These are phyloP conservation scores for Biscogniauxia mediterranea DNA, from an alignment of 2,329 filamentous ascomycete species.

Conservation along the genomic window DNA sequence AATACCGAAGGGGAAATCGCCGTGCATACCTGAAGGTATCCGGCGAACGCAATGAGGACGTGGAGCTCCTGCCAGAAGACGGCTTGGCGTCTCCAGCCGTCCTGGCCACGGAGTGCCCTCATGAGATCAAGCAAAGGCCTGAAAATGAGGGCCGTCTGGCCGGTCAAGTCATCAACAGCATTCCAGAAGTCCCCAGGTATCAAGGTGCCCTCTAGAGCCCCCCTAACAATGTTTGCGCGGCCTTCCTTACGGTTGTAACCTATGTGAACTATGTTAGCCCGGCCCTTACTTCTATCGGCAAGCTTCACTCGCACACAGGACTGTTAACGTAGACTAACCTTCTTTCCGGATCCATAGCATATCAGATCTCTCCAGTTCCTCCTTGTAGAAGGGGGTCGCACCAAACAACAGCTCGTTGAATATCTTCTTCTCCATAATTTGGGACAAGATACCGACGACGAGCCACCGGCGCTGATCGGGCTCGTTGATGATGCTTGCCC, in stretches of 20 bases:
- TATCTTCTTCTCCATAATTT: slow-evolving; percentile 39
- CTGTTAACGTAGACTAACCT: slow-evolving; percentile 25
- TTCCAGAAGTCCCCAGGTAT: slow-evolving; percentile 38
- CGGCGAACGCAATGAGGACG: slow-evolving; percentile 28
- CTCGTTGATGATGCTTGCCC: slow-evolving; percentile 35
- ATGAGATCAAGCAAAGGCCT: slow-evolving; percentile 37
- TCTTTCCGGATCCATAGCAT: slow-evolving; percentile 30
- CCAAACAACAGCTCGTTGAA: slow-evolving; percentile 42
- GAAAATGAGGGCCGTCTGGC: slow-evolving; percentile 34
- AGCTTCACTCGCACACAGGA: background rate
- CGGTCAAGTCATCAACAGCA: slow-evolving; percentile 35
- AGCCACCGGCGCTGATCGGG: slow-evolving; percentile 33
- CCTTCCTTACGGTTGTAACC: slow-evolving; percentile 37
- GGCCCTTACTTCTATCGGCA: background rate
- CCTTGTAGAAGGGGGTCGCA: slow-evolving; percentile 25
- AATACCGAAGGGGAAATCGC: slow-evolving; percentile 29
- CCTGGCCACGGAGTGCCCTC: slow-evolving; percentile 8
- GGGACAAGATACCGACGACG: slow-evolving; percentile 36
- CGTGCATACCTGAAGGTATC: slow-evolving; percentile 30
- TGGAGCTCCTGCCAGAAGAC: slow-evolving; percentile 28
- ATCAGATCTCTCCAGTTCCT: slow-evolving; percentile 33
- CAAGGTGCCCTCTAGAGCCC: slow-evolving; percentile 21
- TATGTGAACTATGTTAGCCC: slow-evolving; percentile 11
- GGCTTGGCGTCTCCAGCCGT: background rate
- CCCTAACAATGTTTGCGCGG: slow-evolving; percentile 31